phyloP scores from a whole-genome alignment of 176 grass and related monocot species.

The Bolboschoenus planiculmis region DNA sequence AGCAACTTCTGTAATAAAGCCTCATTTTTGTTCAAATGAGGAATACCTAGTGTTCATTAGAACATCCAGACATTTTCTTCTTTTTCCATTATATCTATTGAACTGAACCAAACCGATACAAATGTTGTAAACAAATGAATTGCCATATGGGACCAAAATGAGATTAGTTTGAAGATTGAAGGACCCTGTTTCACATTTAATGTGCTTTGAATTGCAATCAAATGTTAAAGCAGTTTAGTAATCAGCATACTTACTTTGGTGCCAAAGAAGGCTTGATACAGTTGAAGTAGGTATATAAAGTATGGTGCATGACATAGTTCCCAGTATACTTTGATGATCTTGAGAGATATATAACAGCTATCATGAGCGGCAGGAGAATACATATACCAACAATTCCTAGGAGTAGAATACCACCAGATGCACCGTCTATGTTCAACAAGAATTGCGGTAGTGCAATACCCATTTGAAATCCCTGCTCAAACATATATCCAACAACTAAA shows the following conservation, averaged over 20 bases:
- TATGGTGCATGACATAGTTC: constrained; percentile 99
- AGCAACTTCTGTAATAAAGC: background rate
- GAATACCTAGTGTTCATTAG: background rate
- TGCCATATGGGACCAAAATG: constrained; percentile 1
- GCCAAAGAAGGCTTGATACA: constrained; percentile 99
- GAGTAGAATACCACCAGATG: constrained; percentile 91
- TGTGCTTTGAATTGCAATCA: background rate
- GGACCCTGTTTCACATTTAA: background rate
- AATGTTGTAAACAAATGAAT: background rate
- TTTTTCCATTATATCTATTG: background rate
- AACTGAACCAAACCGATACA: background rate
- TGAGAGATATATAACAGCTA: constrained; percentile 99
- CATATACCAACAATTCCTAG: constrained; percentile 91
- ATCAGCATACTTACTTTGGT: constrained; percentile 56
- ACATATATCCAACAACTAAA: background rate
- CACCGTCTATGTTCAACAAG: constrained; percentile 88
- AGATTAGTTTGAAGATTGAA: background rate
- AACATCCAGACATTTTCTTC: background rate
- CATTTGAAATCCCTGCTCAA: constrained; percentile 83
- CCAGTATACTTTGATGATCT: constrained; percentile 98
- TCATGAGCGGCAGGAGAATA: constrained; percentile 88
- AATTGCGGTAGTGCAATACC: constrained; percentile 95
- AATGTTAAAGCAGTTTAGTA: background rate
- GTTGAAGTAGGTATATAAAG: constrained; percentile 89
- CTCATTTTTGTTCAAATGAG: background rate